Base-by-base conservation (phyloP, 176 grass and related monocot genomes). In the Ensete ventricosum region DNA sequence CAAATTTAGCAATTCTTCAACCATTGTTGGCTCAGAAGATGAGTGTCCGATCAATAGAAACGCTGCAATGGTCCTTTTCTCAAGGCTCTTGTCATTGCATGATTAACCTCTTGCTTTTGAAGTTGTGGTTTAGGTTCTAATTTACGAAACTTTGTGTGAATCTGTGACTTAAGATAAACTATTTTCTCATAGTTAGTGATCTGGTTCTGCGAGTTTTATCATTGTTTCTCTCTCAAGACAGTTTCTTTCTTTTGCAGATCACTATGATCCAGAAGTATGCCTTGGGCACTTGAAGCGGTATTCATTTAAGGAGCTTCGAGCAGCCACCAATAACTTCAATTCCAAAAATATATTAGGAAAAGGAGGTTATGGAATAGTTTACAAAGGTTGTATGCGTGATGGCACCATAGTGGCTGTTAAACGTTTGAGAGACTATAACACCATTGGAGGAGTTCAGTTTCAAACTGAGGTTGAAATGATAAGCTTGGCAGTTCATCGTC, bases 401-500 rank as follows among this genome's bases (percentile, higher is more conserved):
- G 79, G 85, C 14, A 65, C 81, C 8, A 67, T 76, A 34, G 79
- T 88, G 16, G 93, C 93, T 76, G 85, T 92, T 20, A 96, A 96
- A 70, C 83, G 89, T 25, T 73, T 90, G 17, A 92, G 88, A 62
- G 67, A 86, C 25, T 84, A 51, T 62, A 73, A 75, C 84, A 64
- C 81, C 2, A 66, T 54, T n/a, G 74, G 82, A 81, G 85, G 94
- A 17, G 90, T 75, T 73, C 89, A 96, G 67, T 96, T 96, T 75
- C 77, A 90, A 19, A 92, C 83, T 55, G 93, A 96, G 76, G 83
- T 96, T 65, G 90, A 96, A 73, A 89, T 96, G 49, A 86, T 90
- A 72, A 96, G 93, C 66, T 85, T 92, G 73, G 85, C 86, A 68
- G 87, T 86, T 58, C 93, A 96, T 58, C 83, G 82, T 20, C 90